phyloP scores from a whole-genome alignment of 2,329 filamentous ascomycete species.

The Cladobotryum protrusum region DNA sequence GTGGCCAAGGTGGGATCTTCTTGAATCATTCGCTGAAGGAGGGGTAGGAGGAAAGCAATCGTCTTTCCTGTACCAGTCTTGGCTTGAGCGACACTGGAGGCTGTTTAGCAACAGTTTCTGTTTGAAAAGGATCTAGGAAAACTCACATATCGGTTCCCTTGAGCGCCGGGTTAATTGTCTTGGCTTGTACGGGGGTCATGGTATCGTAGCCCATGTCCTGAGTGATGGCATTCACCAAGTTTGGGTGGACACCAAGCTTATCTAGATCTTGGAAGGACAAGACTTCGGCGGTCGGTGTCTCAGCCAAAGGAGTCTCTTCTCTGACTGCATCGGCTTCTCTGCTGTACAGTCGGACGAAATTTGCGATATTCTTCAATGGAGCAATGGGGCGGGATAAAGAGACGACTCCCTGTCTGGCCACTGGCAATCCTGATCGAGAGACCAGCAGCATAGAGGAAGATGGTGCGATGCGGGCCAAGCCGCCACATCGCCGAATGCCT shows the following conservation, averaged over 20 bases:
- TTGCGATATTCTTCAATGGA: slow-evolving; percentile 18
- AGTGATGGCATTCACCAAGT: slow-evolving; percentile 63
- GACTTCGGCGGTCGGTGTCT: slow-evolving; percentile 17
- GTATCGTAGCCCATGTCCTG: slow-evolving; percentile 66
- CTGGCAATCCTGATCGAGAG: slow-evolving; percentile 21
- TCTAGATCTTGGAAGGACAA: slow-evolving; percentile 41
- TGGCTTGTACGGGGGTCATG: slow-evolving; percentile 90
- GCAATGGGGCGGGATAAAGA: slow-evolving; percentile 14
- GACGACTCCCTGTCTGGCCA: slow-evolving; percentile 17
- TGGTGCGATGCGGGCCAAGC: slow-evolving; percentile 27
- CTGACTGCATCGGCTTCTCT: slow-evolving; percentile 29
- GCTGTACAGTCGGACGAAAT: slow-evolving; percentile 32
- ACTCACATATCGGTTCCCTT: slow-evolving; percentile 77
- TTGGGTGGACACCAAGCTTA: slow-evolving; percentile 50
- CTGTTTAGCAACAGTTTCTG: slow-evolving; percentile 8
- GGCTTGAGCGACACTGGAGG: slow-evolving; percentile 74
- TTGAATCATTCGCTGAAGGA: slow-evolving; percentile 70
- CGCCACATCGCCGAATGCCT: slow-evolving; percentile 34
- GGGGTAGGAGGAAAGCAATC: slow-evolving; percentile 81
- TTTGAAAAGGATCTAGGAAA: neutral
- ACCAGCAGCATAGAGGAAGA: slow-evolving; percentile 24
- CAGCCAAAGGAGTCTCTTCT: slow-evolving; percentile 8
- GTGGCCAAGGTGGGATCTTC: slow-evolving; percentile 56
- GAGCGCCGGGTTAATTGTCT: slow-evolving; percentile 75
- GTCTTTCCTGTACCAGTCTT: slow-evolving; percentile 98